Evolutionary conservation across 345 rosid species (phyloP).

Genomic region (Balakata baccata): DNA sequence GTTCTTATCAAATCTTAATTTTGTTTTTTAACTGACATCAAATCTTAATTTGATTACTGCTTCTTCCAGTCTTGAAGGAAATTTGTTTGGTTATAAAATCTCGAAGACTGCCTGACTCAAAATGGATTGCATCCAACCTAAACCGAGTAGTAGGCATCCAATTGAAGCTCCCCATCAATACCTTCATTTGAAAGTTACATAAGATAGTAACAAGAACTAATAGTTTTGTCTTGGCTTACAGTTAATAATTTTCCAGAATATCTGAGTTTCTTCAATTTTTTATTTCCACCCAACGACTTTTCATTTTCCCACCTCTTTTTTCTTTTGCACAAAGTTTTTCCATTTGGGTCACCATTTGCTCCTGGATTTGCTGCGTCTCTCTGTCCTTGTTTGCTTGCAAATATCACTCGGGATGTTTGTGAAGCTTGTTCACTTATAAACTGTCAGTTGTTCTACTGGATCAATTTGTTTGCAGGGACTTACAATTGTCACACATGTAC

Average conservation of each 20-base stretch:
- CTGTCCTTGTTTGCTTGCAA: neutral
- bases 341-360: neutral
- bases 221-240: neutral
- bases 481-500: conserved; percentile 83
- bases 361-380: neutral
- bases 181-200: neutral
- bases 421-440: neutral
- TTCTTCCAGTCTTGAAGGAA: too few relatives aligned
- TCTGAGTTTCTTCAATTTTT: neutral
- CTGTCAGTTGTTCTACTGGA: neutral
- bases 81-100: neutral
- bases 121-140: neutral
- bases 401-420: neutral
- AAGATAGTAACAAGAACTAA: neutral
- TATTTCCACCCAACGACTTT: neutral
- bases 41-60: too few relatives aligned
- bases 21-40: too few relatives aligned
- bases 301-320: neutral
- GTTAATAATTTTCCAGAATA: neutral
- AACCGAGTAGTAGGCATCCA: neutral
- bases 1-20: too few relatives aligned
- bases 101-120: neutral
- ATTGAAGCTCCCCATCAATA: neutral
- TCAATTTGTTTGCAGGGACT: conserved; percentile 54
- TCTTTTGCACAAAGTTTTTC: neutral